A percentile compares a stretch with the other conserved stretches of the same genome.
These are phyloP conservation scores for Alternaria infectoria DNA, from an alignment of 2,329 filamentous ascomycete genomes.

Conservation along the genomic window DNA sequence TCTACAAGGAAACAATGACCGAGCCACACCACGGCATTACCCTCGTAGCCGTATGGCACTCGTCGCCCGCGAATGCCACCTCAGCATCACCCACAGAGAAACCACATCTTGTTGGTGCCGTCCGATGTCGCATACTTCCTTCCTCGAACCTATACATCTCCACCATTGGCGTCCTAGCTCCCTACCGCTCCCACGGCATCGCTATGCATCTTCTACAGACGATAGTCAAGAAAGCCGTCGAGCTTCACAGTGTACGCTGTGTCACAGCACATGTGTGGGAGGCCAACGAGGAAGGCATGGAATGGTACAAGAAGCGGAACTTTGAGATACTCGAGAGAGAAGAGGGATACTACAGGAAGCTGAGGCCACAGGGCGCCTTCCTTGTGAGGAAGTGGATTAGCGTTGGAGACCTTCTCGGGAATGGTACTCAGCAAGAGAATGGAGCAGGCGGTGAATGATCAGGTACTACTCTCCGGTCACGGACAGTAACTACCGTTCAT, in stretches of 20 bases:
- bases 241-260: conserved; percentile 57
- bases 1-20: conserved; percentile 66
- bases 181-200: conserved; percentile 64
- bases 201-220: conserved; percentile 60
- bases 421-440: background rate
- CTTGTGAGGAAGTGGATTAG: conserved; percentile 56
- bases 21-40: conserved; percentile 62
- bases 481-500: background rate
- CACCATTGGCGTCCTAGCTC: conserved; percentile 64
- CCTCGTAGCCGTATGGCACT: conserved; percentile 64
- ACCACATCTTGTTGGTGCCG: conserved; percentile 53
- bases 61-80: conserved; percentile 13
- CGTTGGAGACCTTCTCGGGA: conserved; percentile 40
- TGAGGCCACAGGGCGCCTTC: conserved; percentile 63
- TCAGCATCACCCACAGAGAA: conserved; percentile 17
- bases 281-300: conserved; percentile 63
- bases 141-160: conserved; percentile 63
- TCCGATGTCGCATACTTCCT: conserved; percentile 55
- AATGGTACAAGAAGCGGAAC: conserved; percentile 66
- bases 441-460: conserved; percentile 4
- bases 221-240: conserved; percentile 55
- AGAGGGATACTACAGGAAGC: conserved; percentile 64
- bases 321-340: conserved; percentile 61
- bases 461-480: background rate
- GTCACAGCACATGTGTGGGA: conserved; percentile 71